These are phyloP conservation scores for Penicillium canariense DNA, from an alignment of 495 filamentous ascomycete genomes.

Conservation along the genomic window DNA sequence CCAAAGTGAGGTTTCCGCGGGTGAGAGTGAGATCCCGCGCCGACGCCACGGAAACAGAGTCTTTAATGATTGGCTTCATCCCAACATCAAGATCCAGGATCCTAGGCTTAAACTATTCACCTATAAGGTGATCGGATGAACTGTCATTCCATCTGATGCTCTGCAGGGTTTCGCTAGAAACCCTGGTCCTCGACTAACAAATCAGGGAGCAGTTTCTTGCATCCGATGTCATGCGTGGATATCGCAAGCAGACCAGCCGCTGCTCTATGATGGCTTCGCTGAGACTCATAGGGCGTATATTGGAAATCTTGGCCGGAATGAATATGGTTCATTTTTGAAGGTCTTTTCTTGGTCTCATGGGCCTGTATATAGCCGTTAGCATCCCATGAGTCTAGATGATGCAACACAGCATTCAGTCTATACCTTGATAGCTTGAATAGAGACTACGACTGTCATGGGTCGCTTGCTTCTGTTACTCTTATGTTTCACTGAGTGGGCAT, in stretches of 20 bases:
- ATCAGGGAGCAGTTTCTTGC: not conserved
- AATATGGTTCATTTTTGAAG: not conserved
- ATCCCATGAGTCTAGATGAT: slow-evolving; percentile 3
- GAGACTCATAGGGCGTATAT: not conserved
- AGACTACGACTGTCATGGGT: not conserved
- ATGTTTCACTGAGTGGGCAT: slow-evolving; percentile 16
- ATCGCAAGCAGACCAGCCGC: not conserved
- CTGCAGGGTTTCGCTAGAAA: not conserved
- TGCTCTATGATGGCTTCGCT: not conserved
- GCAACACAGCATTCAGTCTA: not conserved
- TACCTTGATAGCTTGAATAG: not conserved
- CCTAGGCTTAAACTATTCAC: not conserved
- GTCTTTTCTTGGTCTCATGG: not conserved
- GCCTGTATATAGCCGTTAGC: slow-evolving; percentile 6
- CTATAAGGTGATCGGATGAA: slow-evolving; percentile 8
- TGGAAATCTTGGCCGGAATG: not conserved
- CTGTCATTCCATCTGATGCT: not conserved
- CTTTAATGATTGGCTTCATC: slow-evolving; percentile 8
- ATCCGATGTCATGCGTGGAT: not conserved
- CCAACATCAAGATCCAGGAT: slow-evolving; percentile 9
- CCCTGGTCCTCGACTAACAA: slow-evolving; percentile 1
- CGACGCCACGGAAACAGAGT: not conserved
- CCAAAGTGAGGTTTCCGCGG: slow-evolving; percentile 1
- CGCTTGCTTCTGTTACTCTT: slow-evolving; percentile 9
- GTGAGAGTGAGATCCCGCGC: slow-evolving; percentile 2